These are phyloP conservation scores for Sporothrix euskadiensis DNA, from an alignment of 2,329 filamentous ascomycete species.

Conservation along the genomic window DNA sequence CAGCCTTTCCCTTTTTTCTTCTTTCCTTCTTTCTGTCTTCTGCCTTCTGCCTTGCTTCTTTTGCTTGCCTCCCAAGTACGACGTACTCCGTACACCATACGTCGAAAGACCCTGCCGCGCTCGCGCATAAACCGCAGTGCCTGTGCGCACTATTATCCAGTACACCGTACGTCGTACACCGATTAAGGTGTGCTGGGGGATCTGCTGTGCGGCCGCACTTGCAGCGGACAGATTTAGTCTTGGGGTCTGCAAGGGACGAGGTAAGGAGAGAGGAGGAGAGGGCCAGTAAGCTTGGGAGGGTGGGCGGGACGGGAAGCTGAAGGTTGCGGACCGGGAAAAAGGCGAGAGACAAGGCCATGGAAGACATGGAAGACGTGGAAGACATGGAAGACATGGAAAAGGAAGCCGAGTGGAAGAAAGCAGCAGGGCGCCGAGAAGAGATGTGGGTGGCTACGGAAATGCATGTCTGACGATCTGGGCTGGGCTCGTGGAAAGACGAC, in stretches of 20 bases:
- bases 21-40: background rate
- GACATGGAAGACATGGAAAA: background rate
- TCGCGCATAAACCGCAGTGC: slow-evolving; percentile 11
- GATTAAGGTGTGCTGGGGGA: background rate
- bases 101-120: background rate
- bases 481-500: background rate
- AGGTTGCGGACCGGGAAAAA: background rate
- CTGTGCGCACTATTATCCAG: background rate
- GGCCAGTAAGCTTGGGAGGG: background rate
- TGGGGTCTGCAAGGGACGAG: slow-evolving; percentile 21
- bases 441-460: slow-evolving; percentile 1
- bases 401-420: background rate
- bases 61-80: background rate
- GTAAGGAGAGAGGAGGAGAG: background rate
- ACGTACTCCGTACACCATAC: too few relatives aligned
- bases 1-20: background rate
- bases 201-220: slow-evolving; percentile 28
- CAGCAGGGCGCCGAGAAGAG: too few relatives aligned
- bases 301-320: slow-evolving; percentile 1
- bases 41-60: background rate
- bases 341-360: background rate
- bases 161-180: too few relatives aligned
- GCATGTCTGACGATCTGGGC: background rate
- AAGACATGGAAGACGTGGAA: background rate
- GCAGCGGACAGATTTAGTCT: slow-evolving; percentile 19